Percentiles rank a stretch among this genome's conserved stretches.
phyloP scores from a whole-genome alignment of 2,329 filamentous ascomycete genomes.

The Aspergillus tamarii region DNA sequence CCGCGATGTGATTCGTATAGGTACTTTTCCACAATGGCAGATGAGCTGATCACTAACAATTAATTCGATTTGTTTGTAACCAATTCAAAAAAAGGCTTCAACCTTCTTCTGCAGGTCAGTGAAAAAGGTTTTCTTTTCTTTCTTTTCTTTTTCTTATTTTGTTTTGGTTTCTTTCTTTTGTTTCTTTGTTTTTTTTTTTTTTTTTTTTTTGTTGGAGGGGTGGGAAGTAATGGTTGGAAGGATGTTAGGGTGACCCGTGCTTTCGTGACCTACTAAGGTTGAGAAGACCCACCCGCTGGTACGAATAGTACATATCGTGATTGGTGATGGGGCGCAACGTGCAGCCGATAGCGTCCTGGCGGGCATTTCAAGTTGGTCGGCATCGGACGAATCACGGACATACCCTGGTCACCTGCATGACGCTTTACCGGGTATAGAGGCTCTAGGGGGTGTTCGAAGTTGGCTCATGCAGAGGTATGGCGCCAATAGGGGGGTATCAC shows the following conservation, averaged over 20 bases:
- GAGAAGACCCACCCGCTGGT: slow-evolving; percentile 1
- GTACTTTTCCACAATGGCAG: not conserved
- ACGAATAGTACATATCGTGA: slow-evolving; percentile 14
- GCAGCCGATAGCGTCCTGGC: slow-evolving; percentile 30
- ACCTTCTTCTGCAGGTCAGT: slow-evolving; percentile 4
- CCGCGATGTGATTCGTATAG: not conserved
- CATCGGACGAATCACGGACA: slow-evolving; percentile 22
- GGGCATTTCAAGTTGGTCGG: slow-evolving; percentile 22
- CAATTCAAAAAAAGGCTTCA: not conserved
- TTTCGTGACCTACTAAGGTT: slow-evolving; percentile 8
- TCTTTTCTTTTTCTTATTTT: not conserved
- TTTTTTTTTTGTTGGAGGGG: not conserved
- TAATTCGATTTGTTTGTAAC: not conserved
- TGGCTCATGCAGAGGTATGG: slow-evolving; percentile 6
- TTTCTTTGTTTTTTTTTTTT: not conserved
- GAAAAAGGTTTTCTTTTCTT: not conserved
- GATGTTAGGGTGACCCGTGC: slow-evolving; percentile 16
- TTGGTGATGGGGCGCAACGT: slow-evolving; percentile 21
- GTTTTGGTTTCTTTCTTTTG: not conserved
- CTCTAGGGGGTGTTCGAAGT: slow-evolving; percentile 17
- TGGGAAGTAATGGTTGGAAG: slow-evolving; percentile 4
- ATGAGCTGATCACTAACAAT: slow-evolving; percentile 11
- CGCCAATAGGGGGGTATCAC: slow-evolving; percentile 5
- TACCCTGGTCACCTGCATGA: slow-evolving; percentile 22
- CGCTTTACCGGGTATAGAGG: slow-evolving; percentile 23